Conservation (phyloP, 768 basidiomycete species). For the Suillus discolor region DNA sequence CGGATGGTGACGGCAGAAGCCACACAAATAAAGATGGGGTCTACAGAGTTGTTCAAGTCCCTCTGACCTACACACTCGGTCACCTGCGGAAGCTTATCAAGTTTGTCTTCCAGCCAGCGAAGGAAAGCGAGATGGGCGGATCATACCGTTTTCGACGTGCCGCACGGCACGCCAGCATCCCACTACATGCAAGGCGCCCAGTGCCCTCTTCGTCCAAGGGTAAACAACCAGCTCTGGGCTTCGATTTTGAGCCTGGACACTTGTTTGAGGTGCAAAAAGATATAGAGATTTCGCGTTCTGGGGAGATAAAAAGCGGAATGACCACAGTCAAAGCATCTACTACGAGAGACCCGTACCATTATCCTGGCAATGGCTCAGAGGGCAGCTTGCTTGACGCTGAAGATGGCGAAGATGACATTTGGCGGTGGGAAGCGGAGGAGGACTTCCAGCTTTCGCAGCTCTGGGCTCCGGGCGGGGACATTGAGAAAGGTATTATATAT, state of each 20-base stretch:
- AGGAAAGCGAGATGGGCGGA: conserved; percentile 25
- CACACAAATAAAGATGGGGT: conserved; percentile 46
- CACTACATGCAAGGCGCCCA: not conserved
- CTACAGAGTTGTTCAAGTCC: conserved; percentile 69
- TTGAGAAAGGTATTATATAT: conserved; percentile 57
- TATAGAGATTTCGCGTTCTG: conserved; percentile 46
- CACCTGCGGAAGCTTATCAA: conserved; percentile 64
- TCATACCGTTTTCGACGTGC: conserved; percentile 20
- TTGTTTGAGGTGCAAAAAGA: conserved; percentile 62
- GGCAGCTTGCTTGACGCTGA: conserved; percentile 32
- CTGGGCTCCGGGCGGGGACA: conserved; percentile 52
- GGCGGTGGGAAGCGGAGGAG: conserved; percentile 74
- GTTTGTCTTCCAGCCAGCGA: conserved; percentile 52
- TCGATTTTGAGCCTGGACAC: conserved; percentile 43
- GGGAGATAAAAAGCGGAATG: conserved; percentile 53
- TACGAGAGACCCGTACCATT: conserved; percentile 49
- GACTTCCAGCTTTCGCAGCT: conserved; percentile 60
- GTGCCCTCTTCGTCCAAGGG: conserved; percentile 18
- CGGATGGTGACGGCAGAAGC: conserved; percentile 25
- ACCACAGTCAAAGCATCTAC: conserved; percentile 57
- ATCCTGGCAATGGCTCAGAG: conserved; percentile 41
- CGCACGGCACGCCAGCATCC: conserved; percentile 29
- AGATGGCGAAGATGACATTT: conserved; percentile 45
- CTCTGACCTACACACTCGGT: conserved; percentile 67
- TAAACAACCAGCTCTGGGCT: conserved; percentile 21